phyloP scores from a whole-genome alignment of 148 eudicot species.

The Vaccinium myrtillus region DNA sequence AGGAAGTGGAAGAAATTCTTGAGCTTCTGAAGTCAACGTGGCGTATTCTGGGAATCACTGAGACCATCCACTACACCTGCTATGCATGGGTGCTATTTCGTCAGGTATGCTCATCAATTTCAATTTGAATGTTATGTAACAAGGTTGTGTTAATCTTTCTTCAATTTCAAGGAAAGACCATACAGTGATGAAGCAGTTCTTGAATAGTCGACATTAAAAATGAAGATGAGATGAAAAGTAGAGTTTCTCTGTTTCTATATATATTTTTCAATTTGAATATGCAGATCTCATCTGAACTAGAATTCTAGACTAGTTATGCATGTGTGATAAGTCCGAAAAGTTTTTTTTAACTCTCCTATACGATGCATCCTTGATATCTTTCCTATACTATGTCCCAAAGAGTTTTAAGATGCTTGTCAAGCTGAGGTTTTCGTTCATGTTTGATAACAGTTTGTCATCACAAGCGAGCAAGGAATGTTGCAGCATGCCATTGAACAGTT shows the following conservation, averaged over 20 bases:
- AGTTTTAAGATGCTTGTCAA: not conserved
- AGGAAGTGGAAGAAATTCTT: conserved; percentile 96
- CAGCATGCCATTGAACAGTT: conserved; percentile 80
- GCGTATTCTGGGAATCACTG: conserved; percentile 92
- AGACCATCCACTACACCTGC: conserved; percentile 89
- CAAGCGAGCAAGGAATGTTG: conserved; percentile 80
- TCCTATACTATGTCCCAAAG: not conserved
- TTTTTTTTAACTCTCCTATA: not conserved
- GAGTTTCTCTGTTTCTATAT: not conserved
- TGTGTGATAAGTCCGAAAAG: not conserved
- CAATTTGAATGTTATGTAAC: conserved; percentile 7
- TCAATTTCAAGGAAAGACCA: not conserved
- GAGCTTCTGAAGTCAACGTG: conserved; percentile 98
- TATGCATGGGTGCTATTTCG: conserved; percentile 96
- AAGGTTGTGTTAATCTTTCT: not conserved
- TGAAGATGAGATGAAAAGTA: no score
- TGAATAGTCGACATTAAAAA: no score
- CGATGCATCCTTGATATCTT: not conserved
- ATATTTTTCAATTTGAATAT: not conserved
- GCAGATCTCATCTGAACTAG: not conserved
- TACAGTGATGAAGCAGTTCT: not conserved
- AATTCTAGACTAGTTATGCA: not conserved
- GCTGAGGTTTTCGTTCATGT: conserved; percentile 5
- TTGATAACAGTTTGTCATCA: conserved; percentile 70
- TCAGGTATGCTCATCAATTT: conserved; percentile 59